Evolutionary conservation across 805 yeast species (phyloP).

Genomic region (Saccharomycopsis babjevae): DNA sequence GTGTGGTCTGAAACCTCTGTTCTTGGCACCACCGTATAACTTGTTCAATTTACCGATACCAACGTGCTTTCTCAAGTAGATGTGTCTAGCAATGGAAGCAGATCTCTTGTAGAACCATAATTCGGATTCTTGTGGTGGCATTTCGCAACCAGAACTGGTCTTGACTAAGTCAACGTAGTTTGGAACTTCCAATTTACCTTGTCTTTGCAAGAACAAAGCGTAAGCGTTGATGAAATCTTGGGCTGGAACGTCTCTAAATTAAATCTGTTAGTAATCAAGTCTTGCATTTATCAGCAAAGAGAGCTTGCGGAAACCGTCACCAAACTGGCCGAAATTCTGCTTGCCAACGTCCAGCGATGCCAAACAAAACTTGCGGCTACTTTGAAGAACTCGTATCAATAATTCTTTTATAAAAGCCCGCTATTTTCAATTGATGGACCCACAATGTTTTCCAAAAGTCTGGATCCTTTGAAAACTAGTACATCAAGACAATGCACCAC

Average conservation of each 20-base stretch:
- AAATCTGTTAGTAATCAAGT: slow-evolving; percentile 28
- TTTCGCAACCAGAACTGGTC: slow-evolving; percentile 97
- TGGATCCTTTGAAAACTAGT: too few species aligned
- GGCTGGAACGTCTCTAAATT: slow-evolving; percentile 97
- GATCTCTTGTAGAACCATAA: slow-evolving; percentile 99
- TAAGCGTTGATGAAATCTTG: slow-evolving; percentile 99
- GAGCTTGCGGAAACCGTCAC: too few species aligned
- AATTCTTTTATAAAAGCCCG: too few species aligned
- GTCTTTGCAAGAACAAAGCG: slow-evolving; percentile 99
- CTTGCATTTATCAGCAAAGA: slow-evolving; percentile 1
- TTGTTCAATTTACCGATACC: slow-evolving; percentile 99
- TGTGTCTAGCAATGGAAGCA: slow-evolving; percentile 99
- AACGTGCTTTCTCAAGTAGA: slow-evolving; percentile 97
- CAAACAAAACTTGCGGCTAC: too few species aligned
- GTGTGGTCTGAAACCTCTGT: slow-evolving; percentile 98
- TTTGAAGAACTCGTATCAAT: too few species aligned
- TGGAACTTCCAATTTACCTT: slow-evolving; percentile 99
- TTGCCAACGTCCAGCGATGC: too few species aligned
- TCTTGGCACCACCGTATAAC: slow-evolving; percentile 97
- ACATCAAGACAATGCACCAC: too few species aligned
- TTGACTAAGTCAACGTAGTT: slow-evolving; percentile 99
- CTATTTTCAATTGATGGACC: too few species aligned
- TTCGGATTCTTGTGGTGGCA: slow-evolving; percentile 99
- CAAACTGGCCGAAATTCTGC: too few species aligned
- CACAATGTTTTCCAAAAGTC: too few species aligned